Conservation (phyloP, 805 yeast genomes). For the Wickerhamiella brachini region DNA sequence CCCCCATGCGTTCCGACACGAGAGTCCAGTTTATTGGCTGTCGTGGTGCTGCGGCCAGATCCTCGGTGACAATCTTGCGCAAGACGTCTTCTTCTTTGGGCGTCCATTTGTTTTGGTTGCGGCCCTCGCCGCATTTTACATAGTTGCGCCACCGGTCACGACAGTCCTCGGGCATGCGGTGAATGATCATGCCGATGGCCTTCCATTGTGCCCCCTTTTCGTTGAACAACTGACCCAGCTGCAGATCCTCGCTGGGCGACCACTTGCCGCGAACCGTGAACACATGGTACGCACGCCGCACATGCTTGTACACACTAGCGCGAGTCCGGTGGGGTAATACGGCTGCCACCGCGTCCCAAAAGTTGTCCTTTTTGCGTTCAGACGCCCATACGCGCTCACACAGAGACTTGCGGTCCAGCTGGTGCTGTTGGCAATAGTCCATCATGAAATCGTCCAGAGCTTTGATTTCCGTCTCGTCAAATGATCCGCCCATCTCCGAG, state of each 20-base stretch:
- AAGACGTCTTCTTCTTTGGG: conserved; percentile 53
- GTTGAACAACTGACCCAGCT: conserved; percentile 46
- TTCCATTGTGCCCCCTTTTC: conserved; percentile 81
- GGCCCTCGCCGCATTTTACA: conserved; percentile 72
- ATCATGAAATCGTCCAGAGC: conserved; percentile 62
- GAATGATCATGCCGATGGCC: conserved; percentile 60
- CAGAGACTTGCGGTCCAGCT: conserved; percentile 49
- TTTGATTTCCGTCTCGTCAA: conserved; percentile 49
- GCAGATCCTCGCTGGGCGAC: conserved; percentile 69
- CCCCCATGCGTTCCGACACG: conserved; percentile 82
- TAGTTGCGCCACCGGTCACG: conserved; percentile 94
- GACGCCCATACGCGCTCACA: conserved; percentile 81
- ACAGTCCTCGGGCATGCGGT: conserved; percentile 96
- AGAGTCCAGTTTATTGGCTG: conserved; percentile 72
- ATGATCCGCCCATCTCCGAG: conserved; percentile 27
- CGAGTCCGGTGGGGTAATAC: conserved; percentile 77
- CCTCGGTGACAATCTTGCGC: conserved; percentile 37
- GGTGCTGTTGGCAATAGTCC: conserved; percentile 52
- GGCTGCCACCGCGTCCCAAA: conserved; percentile 72
- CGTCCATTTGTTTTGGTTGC: conserved; percentile 73
- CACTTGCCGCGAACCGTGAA: conserved; percentile 83
- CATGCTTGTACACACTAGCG: conserved; percentile 86
- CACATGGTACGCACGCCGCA: conserved; percentile 75
- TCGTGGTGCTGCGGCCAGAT: conserved; percentile 23
- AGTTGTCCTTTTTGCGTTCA: conserved; percentile 71